Percentiles rank a stretch among this genome's conserved stretches.
Evolutionary conservation across 768 basidiomycete species (phyloP).

Genomic region (Hericium rajendrae): DNA sequence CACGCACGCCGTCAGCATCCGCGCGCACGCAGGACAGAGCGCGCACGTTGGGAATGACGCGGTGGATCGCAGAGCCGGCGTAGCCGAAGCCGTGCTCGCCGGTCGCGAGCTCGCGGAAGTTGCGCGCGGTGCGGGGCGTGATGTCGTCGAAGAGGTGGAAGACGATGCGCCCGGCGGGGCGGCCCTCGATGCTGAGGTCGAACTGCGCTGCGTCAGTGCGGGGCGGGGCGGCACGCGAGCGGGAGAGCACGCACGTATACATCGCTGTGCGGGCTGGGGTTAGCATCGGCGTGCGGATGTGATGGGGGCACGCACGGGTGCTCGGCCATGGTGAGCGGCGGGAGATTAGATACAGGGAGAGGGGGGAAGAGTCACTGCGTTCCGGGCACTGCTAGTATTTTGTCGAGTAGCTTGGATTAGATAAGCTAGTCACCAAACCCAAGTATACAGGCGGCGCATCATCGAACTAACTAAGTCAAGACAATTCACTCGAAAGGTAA

Average conservation of each 20-base stretch:
- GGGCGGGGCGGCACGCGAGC: background rate
- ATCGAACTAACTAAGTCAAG: too few species aligned
- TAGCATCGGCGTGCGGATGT: too few species aligned
- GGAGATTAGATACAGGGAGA: too few species aligned
- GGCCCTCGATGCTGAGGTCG: conserved; percentile 22
- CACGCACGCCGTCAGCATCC: background rate
- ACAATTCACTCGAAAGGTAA: too few species aligned
- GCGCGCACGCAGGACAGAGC: background rate
- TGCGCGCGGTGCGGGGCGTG: conserved; percentile 34
- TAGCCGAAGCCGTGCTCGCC: conserved; percentile 41
- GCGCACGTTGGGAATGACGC: conserved; percentile 55
- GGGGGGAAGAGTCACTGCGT: too few species aligned
- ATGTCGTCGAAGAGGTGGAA: conserved; percentile 50
- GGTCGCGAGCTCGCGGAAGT: conserved; percentile 50
- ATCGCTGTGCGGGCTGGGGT: background rate
- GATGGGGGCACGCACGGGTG: too few species aligned
- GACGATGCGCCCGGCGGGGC: conserved; percentile 29
- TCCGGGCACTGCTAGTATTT: too few species aligned
- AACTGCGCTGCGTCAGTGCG: conserved; percentile 15
- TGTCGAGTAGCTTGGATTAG: too few species aligned
- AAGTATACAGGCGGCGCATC: too few species aligned
- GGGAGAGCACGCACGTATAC: conserved; percentile 5
- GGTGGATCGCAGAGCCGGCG: conserved; percentile 39
- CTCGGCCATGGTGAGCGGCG: too few species aligned
- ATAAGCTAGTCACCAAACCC: too few species aligned